Evolutionary conservation across 768 basidiomycete species (phyloP).

Genomic region (Boletellus sp.): DNA sequence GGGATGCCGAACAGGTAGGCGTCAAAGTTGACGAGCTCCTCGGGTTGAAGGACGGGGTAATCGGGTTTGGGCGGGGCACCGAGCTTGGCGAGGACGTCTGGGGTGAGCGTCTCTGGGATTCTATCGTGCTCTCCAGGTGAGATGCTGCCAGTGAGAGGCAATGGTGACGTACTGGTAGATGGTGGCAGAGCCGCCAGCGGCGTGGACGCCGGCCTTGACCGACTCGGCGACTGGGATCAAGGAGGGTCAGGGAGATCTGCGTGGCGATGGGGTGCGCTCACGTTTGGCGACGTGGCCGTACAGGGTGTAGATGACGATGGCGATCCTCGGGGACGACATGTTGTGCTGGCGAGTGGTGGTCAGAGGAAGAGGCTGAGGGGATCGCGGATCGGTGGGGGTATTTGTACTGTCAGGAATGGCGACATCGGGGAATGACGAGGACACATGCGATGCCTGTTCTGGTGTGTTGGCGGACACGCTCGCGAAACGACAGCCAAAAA

Average conservation of each 20-base stretch:
- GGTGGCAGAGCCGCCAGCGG: slow-evolving; percentile 46
- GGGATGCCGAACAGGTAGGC: slow-evolving; percentile 45
- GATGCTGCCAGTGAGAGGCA: not conserved
- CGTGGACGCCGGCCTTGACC: slow-evolving; percentile 43
- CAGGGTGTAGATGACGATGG: slow-evolving; percentile 70
- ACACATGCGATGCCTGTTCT: too few species aligned
- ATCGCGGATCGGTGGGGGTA: slow-evolving; percentile 7
- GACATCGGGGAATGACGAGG: too few species aligned
- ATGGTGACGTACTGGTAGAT: slow-evolving; percentile 53
- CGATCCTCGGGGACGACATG: slow-evolving; percentile 52
- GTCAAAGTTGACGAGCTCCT: slow-evolving; percentile 22
- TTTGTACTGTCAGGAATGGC: too few species aligned
- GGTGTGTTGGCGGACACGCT: too few species aligned
- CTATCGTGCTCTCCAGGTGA: slow-evolving; percentile 31
- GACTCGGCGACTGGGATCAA: slow-evolving; percentile 55
- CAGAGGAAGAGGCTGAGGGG: not conserved
- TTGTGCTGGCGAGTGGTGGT: not conserved
- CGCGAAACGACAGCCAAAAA: slow-evolving; percentile 9
- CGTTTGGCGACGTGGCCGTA: slow-evolving; percentile 71
- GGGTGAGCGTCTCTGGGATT: slow-evolving; percentile 74
- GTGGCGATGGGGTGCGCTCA: slow-evolving; percentile 33
- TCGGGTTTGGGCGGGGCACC: slow-evolving; percentile 63
- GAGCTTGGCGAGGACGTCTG: slow-evolving; percentile 64
- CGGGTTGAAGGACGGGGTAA: slow-evolving; percentile 37
- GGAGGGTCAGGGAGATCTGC: slow-evolving; percentile 1